Base-by-base conservation (phyloP, 495 filamentous ascomycete species). In the Bryoglossum gracile region DNA sequence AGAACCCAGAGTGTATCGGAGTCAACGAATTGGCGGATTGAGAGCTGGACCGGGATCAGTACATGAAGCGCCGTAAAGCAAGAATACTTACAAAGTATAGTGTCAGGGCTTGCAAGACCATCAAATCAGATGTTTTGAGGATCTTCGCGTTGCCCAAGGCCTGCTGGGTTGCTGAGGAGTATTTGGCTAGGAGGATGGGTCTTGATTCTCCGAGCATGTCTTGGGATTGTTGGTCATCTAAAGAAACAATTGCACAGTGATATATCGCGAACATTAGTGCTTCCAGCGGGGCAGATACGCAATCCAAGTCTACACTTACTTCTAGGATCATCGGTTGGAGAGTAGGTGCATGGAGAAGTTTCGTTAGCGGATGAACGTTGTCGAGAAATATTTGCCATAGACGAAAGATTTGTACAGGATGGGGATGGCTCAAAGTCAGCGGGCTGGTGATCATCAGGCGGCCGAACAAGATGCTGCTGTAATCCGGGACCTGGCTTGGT, bases 281-380 rank as follows among this genome's bases (percentile, higher is more conserved):
- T 53, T 78, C 72, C 2, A 69, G 47, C 47, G 69, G 71, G 50
- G 65, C 70, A 0, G 76, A 68, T 8, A 80, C 51, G 21, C 59
- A 62, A 8, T 46, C 57, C 17, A 71, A 25, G 43, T 62, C 47
- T n/a, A 54, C 54, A 36, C 48, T 64, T 4, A 60, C 71, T 34
- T 75, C 68, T 16, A 71, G 65, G 2, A 80, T 52, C 6, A 63
- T 57, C n/a, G 71, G 71, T 53, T 80, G 74, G 33, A 82, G 50
- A 3, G 78, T 81, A 3, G 83, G 84, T 0, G 73, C 75, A 62
- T 88, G 84, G 46, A 87, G 70, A 11, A 86, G 61, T 58, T 86
- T 88, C 34, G 73, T 75, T 33, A 88, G 57, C 0, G 83, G 83
- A 61, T 86, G 80, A 50, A 86, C 76, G 54, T 80, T 77, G 46